These are phyloP conservation scores for Parathielavia appendiculata DNA, from an alignment of 495 filamentous ascomycete species.

Conservation along the genomic window DNA sequence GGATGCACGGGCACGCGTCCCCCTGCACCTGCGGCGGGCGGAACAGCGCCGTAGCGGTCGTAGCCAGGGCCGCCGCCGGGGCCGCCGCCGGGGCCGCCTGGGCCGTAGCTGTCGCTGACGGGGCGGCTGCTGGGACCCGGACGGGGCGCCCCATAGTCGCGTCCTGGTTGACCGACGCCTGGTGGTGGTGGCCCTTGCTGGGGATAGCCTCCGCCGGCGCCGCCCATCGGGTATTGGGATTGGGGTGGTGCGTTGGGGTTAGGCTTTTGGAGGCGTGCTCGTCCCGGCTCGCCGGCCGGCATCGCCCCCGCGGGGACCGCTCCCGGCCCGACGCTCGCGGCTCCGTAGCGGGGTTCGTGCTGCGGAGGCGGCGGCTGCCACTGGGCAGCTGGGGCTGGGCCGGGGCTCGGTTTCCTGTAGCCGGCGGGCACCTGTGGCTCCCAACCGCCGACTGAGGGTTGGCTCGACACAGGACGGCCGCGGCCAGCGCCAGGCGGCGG, in stretches of 20 bases:
- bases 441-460: slow-evolving; percentile 37
- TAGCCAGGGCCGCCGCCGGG: slow-evolving; percentile 1
- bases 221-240: slow-evolving; percentile 22
- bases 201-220: slow-evolving; percentile 11
- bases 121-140: slow-evolving; percentile 22
- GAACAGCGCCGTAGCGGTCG: slow-evolving; percentile 20
- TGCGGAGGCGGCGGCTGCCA: slow-evolving; percentile 17
- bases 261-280: slow-evolving; percentile 37
- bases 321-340: not conserved
- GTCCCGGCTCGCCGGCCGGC: slow-evolving; percentile 27
- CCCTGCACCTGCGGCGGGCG: slow-evolving; percentile 11
- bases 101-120: slow-evolving; percentile 25
- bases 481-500: slow-evolving; percentile 16
- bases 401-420: slow-evolving; percentile 41
- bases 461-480: slow-evolving; percentile 26
- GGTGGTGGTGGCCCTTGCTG: slow-evolving; percentile 1
- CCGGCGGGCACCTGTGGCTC: slow-evolving; percentile 39
- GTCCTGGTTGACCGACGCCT: slow-evolving; percentile 3
- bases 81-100: not conserved
- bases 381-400: slow-evolving; percentile 19
- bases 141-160: slow-evolving; percentile 8
- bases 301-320: slow-evolving; percentile 12
- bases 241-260: slow-evolving; percentile 31
- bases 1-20: slow-evolving; percentile 3
- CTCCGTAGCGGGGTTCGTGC: slow-evolving; percentile 14